Base-by-base conservation (phyloP, 2,329 filamentous ascomycete species). In the Cercospora citrullina region DNA sequence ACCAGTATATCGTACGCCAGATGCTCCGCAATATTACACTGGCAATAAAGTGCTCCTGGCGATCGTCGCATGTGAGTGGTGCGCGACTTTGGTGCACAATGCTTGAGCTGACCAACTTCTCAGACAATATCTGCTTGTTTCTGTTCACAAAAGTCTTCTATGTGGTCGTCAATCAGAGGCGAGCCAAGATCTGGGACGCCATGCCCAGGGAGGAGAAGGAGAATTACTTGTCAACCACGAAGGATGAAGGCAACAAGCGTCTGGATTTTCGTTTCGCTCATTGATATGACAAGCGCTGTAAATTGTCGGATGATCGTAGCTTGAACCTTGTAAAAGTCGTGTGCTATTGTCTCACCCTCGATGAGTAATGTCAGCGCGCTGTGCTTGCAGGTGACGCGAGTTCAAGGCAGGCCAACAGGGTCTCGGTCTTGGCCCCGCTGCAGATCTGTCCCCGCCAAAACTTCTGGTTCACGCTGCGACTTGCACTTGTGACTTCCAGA, bases 11-110 rank as follows among this genome's bases (percentile, higher is more conserved):
- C 78, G 83, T 1, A 80, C 85, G 1, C 79, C 85, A 36, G 87
- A 89, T 70, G 82, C 82, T 64, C 86, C 86, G 0, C 76, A 82
- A 5, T 88, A 89, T 67, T 78, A 80, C 1, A 79, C 80, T 0
- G 87, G 87, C 0, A 88, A 89, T 68, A 82, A 80, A 51, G 80
- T 83, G 0, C 75, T 89, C 1, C 80, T 90, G 59, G 82, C 75
- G 0, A 81, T 89, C 62, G 82, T 82, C 30, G 42, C 61, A 23
- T 63, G 42, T 72, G 14, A 30, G 53, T 58, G 12, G 30, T 6
- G 7, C 53, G 30, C 45, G 26, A 18, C 9, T 58, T 58, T 30
- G 53, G 23, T 9, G 53, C 30, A 30, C 23, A 31, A n/a, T 16
- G 9, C 12, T 30, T 18, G 21, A 14, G 30, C 53, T 58, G 53